phyloP scores from a whole-genome alignment of 768 basidiomycete genomes.

The Rhodocollybia butyracea region DNA sequence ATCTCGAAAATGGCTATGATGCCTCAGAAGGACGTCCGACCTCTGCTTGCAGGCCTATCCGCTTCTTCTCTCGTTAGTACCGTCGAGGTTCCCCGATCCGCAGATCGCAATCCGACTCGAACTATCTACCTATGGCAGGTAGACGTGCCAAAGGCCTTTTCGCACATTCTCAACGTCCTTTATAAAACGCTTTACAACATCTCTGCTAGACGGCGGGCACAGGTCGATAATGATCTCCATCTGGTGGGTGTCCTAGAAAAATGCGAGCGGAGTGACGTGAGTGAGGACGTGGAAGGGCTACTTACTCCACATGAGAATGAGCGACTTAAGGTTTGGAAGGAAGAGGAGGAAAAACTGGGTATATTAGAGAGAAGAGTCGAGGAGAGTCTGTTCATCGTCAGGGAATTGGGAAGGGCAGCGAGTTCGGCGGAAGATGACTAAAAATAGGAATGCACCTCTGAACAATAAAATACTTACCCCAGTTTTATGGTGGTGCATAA shows the following conservation, averaged over 20 bases:
- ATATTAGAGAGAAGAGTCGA: constrained; percentile 86
- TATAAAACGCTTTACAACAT: constrained; percentile 94
- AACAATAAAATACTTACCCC: too few relatives aligned
- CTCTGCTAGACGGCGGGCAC: constrained; percentile 64
- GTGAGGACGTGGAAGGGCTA: constrained; percentile 60
- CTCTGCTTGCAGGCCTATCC: constrained; percentile 74
- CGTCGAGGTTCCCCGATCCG: constrained; percentile 90
- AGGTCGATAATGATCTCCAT: constrained; percentile 56
- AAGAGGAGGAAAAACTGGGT: constrained; percentile 67
- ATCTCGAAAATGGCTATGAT: constrained; percentile 85
- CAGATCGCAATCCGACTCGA: constrained; percentile 84
- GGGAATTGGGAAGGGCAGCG: constrained; percentile 56
- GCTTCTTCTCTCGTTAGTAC: constrained; percentile 82
- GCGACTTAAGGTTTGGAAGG: constrained; percentile 69
- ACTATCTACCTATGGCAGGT: constrained; percentile 96
- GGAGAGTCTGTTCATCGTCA: constrained; percentile 83
- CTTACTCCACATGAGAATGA: constrained; percentile 76
- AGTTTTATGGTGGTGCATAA: too few relatives aligned
- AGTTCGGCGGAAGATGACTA: constrained; percentile 48
- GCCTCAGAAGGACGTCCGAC: constrained; percentile 82
- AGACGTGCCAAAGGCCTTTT: constrained; percentile 80
- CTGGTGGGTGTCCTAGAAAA: constrained; percentile 78
- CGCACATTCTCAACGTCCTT: constrained; percentile 67
- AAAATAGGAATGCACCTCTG: constrained; percentile 6
- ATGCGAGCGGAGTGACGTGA: constrained; percentile 79